Conservation (phyloP, 2,329 filamentous ascomycete species). For the Talaromyces sp. region DNA sequence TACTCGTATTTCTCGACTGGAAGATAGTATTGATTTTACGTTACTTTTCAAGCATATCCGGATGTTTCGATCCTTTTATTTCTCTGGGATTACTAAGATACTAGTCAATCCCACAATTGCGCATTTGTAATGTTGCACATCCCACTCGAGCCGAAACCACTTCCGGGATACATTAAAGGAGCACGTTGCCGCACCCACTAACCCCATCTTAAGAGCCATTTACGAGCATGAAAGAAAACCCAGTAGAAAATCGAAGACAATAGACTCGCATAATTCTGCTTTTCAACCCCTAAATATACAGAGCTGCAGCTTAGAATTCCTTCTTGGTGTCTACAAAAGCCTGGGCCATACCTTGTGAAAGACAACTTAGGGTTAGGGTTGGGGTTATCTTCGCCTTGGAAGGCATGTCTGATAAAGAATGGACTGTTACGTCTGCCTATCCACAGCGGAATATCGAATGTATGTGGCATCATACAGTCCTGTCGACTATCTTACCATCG, state of each 20-base stretch:
- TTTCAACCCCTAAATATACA: background rate
- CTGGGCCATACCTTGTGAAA: background rate
- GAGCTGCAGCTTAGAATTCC: background rate
- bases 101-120: background rate
- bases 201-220: background rate
- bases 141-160: background rate
- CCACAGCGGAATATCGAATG: constrained; percentile 7
- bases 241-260: background rate
- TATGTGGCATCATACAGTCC: too few relatives aligned
- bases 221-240: background rate
- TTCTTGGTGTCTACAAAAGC: constrained; percentile 2
- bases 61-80: background rate
- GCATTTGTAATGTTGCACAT: background rate
- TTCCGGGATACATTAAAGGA: background rate
- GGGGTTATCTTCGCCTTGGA: background rate
- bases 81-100: background rate
- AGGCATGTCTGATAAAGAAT: constrained; percentile 1
- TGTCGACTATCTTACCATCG: too few relatives aligned
- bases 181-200: background rate
- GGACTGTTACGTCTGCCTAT: constrained; percentile 13
- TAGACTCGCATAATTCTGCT: background rate
- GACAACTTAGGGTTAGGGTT: too few relatives aligned
- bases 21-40: background rate
- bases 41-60: background rate
- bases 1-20: background rate